These are phyloP conservation scores for Coemansia sp. DNA, from an alignment of 192 early-diverging fungal genomes.

Conservation along the genomic window DNA sequence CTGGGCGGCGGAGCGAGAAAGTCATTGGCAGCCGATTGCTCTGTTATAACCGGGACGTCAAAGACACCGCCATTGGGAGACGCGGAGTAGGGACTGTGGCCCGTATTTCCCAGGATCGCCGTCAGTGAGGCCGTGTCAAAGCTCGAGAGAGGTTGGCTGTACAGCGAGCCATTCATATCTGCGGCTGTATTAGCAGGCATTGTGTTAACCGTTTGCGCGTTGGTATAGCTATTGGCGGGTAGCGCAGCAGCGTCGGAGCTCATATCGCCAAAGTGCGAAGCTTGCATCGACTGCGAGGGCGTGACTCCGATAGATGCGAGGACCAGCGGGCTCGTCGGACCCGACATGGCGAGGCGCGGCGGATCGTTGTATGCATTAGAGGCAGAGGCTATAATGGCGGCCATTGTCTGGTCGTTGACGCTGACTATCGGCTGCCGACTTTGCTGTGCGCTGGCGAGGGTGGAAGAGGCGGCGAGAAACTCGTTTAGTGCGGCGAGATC, in stretches of 20 bases:
- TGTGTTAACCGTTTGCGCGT: slow-evolving; percentile 11
- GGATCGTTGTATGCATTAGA: slow-evolving; percentile 17
- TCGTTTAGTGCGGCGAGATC: slow-evolving; percentile 39
- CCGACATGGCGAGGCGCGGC: not conserved
- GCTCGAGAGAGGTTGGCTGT: slow-evolving; percentile 14
- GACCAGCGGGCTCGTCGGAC: slow-evolving; percentile 30
- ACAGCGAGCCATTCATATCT: slow-evolving; percentile 11
- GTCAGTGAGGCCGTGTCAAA: slow-evolving; percentile 18
- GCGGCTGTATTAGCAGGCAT: slow-evolving; percentile 7
- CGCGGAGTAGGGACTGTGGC: slow-evolving; percentile 7
- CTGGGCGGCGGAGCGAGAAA: slow-evolving; percentile 14
- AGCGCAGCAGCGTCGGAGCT: slow-evolving; percentile 21
- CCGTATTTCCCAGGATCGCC: slow-evolving; percentile 16
- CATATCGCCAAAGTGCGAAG: slow-evolving; percentile 32
- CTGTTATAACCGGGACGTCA: not conserved
- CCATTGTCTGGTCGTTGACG: slow-evolving; percentile 39
- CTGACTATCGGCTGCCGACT: not conserved
- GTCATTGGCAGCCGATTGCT: not conserved
- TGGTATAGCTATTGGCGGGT: slow-evolving; percentile 14
- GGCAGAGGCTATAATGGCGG: slow-evolving; percentile 35
- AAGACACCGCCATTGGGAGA: not conserved
- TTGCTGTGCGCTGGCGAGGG: slow-evolving; percentile 5
- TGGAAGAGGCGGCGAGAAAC: slow-evolving; percentile 35
- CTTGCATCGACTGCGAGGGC: slow-evolving; percentile 41
- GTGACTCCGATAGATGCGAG: slow-evolving; percentile 39